These are phyloP conservation scores for Pleurostoma richardsiae DNA, from an alignment of 2,329 filamentous ascomycete species.

Conservation along the genomic window DNA sequence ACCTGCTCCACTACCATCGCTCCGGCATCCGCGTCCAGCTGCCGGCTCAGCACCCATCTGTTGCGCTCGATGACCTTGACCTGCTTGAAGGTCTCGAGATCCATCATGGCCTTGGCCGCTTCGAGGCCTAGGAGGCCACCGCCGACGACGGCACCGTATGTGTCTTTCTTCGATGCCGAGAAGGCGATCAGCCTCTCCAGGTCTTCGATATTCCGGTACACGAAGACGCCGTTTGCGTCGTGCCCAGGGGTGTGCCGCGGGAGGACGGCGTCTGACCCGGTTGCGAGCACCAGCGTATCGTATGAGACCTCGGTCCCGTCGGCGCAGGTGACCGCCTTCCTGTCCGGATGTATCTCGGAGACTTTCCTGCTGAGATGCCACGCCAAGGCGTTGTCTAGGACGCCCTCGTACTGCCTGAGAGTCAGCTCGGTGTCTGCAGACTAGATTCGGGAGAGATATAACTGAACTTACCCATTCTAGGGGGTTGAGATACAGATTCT, in stretches of 20 bases:
- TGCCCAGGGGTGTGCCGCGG: conserved; percentile 68
- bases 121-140: conserved; percentile 82
- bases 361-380: conserved; percentile 72
- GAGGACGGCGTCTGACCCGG: conserved; percentile 78
- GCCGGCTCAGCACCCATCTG: conserved; percentile 74
- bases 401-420: conserved; percentile 45
- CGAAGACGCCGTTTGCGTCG: conserved; percentile 79
- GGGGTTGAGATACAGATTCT: conserved; percentile 84
- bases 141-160: conserved; percentile 72
- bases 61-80: conserved; percentile 81
- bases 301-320: conserved; percentile 68
- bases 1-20: conserved; percentile 80
- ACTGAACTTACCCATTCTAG: conserved; percentile 65
- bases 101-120: conserved; percentile 88
- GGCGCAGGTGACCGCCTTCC: conserved; percentile 65
- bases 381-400: conserved; percentile 62
- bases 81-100: conserved; percentile 67
- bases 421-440: not conserved
- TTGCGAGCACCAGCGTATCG: conserved; percentile 78
- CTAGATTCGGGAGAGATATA: not conserved
- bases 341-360: conserved; percentile 56
- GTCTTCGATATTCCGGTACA: conserved; percentile 83
- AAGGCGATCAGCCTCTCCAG: conserved; percentile 72
- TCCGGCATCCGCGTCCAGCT: conserved; percentile 78
- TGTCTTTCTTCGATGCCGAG: conserved; percentile 60